Percentiles rank a stretch among this genome's conserved stretches.
Conservation (phyloP, 768 basidiomycete genomes). For the Podaxis mareebaensis region DNA sequence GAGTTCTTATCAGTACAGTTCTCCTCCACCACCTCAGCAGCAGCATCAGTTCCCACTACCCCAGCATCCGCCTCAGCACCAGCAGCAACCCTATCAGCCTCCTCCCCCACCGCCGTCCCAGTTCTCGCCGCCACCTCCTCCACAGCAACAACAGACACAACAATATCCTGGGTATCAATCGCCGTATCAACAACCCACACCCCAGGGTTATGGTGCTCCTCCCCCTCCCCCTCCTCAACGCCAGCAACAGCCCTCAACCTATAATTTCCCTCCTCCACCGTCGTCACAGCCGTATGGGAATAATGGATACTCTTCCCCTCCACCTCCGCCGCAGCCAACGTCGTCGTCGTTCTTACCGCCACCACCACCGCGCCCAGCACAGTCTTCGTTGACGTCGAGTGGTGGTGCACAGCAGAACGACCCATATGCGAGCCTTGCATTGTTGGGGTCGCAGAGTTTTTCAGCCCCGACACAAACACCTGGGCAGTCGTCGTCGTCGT, state of each 20-base stretch:
- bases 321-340: conserved; percentile 9
- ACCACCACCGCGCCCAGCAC: conserved; percentile 25
- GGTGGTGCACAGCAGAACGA: conserved; percentile 27
- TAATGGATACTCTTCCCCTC: conserved; percentile 4
- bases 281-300: conserved; percentile 26
- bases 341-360: conserved; percentile 15
- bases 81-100: conserved; percentile 21
- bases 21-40: conserved; percentile 17
- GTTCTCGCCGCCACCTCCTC: conserved; percentile 17
- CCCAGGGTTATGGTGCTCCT: conserved; percentile 5
- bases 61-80: conserved; percentile 12
- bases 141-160: conserved; percentile 23
- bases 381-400: conserved; percentile 21
- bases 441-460: conserved; percentile 28
- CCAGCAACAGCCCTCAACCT: conserved; percentile 23
- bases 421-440: conserved; percentile 38
- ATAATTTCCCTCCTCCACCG: conserved; percentile 34
- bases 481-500: conserved; percentile 15
- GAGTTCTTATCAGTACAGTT: conserved; percentile 14
- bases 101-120: conserved; percentile 10
- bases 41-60: conserved; percentile 21
- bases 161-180: conserved; percentile 7
- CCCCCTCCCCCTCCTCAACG: conserved; percentile 25
- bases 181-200: conserved; percentile 4
- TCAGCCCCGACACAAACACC: background rate